Conservation (phyloP, 148 eudicot species). For the Heliamphora exappendiculata region DNA sequence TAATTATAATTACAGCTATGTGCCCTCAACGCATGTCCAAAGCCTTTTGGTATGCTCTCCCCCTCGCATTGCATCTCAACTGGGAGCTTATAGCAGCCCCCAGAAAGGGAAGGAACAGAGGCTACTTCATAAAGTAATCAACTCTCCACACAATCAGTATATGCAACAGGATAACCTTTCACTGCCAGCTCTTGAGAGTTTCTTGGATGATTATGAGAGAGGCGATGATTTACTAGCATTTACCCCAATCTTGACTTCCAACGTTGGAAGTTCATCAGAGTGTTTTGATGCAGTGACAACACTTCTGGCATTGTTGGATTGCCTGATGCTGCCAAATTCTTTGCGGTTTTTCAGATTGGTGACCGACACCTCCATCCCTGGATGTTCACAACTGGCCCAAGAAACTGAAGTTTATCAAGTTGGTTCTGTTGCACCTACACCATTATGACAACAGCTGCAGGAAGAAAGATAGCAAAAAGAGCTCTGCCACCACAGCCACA, state of each 20-base stretch:
- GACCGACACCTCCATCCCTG: neutral
- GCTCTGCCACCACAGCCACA: constrained; percentile 4
- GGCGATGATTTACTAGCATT: constrained; percentile 24
- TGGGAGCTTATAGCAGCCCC: constrained; percentile 21
- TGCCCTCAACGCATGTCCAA: constrained; percentile 12
- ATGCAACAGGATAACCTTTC: constrained; percentile 35
- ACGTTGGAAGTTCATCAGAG: constrained; percentile 2
- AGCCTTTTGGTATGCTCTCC: constrained; percentile 22
- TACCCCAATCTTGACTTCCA: constrained; percentile 3
- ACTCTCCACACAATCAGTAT: constrained; percentile 34
- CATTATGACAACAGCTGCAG: constrained; percentile 20
- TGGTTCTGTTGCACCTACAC: neutral
- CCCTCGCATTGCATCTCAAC: constrained; percentile 23
- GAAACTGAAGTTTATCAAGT: constrained; percentile 14
- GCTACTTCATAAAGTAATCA: constrained; percentile 36
- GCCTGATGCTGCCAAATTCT: constrained; percentile 29
- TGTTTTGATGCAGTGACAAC: neutral
- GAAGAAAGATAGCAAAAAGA: constrained; percentile 25
- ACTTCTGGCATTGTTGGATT: constrained; percentile 36
- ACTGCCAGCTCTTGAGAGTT: constrained; percentile 32
- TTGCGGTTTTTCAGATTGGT: constrained; percentile 21
- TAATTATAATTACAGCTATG: constrained; percentile 15
- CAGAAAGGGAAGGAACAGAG: constrained; percentile 32
- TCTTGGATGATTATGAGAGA: constrained; percentile 26
- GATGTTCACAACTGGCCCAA: constrained; percentile 1